Evolutionary conservation across 768 basidiomycete species (phyloP).

Genomic region (Antrodiella citrinella): DNA sequence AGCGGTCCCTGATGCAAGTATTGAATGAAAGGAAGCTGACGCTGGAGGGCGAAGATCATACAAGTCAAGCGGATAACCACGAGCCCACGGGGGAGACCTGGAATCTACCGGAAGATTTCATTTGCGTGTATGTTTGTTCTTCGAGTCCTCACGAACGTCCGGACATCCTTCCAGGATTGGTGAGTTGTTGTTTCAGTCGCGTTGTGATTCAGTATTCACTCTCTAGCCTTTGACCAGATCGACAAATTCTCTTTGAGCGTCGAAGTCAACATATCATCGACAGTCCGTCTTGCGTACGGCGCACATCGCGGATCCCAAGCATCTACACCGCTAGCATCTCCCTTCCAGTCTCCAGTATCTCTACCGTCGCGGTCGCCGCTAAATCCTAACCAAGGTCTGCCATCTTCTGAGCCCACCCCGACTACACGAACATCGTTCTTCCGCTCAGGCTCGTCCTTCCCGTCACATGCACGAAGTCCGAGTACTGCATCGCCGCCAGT

Average conservation of each 20-base stretch:
- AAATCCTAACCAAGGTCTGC: conserved; percentile 8
- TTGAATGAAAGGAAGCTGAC: conserved; percentile 44
- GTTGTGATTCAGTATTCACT: background rate
- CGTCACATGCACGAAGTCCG: background rate
- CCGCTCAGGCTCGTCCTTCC: conserved; percentile 12
- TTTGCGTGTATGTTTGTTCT: conserved; percentile 67
- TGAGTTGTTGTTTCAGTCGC: conserved; percentile 28
- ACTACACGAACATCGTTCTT: conserved; percentile 20
- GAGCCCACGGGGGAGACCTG: conserved; percentile 30
- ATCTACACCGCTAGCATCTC: conserved; percentile 20
- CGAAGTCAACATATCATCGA: conserved; percentile 35
- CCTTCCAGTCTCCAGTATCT: conserved; percentile 10
- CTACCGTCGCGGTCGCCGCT: conserved; percentile 13
- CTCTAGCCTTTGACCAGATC: conserved; percentile 34
- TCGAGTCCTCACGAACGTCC: conserved; percentile 59
- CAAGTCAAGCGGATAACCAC: conserved; percentile 5
- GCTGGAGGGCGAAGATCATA: conserved; percentile 31
- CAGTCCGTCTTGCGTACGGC: conserved; percentile 19
- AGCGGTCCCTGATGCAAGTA: conserved; percentile 47
- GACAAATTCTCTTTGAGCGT: conserved; percentile 77
- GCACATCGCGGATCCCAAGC: conserved; percentile 31
- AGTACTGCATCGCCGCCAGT: conserved; percentile 15
- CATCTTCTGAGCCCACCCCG: conserved; percentile 12
- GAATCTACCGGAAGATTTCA: conserved; percentile 60
- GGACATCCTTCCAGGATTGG: conserved; percentile 53